Conservation (phyloP, 2,329 filamentous ascomycete genomes). For the Zymoseptoria passerinii region DNA sequence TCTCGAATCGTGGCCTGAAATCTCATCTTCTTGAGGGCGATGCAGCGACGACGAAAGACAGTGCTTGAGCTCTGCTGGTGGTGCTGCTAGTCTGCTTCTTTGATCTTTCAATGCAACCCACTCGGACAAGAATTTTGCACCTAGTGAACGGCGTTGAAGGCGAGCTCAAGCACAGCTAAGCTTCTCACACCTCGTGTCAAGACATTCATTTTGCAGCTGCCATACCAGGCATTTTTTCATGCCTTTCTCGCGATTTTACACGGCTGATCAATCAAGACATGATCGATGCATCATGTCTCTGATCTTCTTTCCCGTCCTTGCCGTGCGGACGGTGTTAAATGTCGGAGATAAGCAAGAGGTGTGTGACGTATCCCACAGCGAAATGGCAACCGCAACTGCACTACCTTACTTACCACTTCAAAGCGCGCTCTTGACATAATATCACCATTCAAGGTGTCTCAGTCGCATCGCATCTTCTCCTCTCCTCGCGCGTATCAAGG, state of each 20-base stretch:
- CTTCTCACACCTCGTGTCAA: not conserved
- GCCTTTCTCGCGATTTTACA: not conserved
- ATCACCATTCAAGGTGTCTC: too few species aligned
- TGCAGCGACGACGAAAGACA: not conserved
- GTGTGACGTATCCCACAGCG: not conserved
- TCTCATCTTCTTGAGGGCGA: not conserved
- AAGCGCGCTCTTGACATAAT: too few species aligned
- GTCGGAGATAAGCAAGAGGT: not conserved
- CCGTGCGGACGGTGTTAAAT: too few species aligned
- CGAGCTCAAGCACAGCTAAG: not conserved
- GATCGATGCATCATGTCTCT: not conserved
- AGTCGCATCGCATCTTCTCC: too few species aligned
- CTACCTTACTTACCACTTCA: too few species aligned
- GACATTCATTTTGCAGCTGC: too few species aligned
- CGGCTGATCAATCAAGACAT: not conserved
- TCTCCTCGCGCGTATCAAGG: too few species aligned
- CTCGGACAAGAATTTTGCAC: not conserved
- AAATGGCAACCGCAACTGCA: not conserved
- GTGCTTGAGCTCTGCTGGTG: not conserved
- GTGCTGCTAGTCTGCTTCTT: not conserved
- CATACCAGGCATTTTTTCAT: not conserved
- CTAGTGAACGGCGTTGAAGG: too few species aligned
- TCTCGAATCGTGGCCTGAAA: constrained; percentile 6
- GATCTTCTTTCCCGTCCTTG: not conserved
- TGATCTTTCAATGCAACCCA: not conserved